Base-by-base conservation (phyloP, 345 rosid species). In the Pistacia atlantica region DNA sequence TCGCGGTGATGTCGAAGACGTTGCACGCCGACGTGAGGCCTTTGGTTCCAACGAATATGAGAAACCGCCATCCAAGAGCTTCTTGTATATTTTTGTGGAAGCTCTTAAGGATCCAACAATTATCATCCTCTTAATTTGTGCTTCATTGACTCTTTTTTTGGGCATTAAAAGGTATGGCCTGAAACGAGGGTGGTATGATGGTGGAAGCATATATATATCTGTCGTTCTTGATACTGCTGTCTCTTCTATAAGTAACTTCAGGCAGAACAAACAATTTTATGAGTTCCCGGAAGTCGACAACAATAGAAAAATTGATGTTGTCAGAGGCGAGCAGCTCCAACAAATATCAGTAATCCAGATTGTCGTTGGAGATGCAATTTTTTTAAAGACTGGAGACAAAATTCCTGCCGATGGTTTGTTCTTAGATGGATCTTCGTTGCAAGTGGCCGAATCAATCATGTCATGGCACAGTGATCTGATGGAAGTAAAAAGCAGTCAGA, bases 11-110 rank as follows among this genome's bases (percentile, higher is more conserved):
- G 68, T 18, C 6, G 77, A 72, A 1, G 86, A 84, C 46, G 17
- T 82, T 45, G 63, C 76, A 4, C 45, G 76, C 54, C 48, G 82
- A n/a, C 82, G 65, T 3, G 72, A 72, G 13, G 77, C 65, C 4
- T 86, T 84, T 11, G 89, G 89, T 45, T 56, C 67, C 4, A 86
- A 86, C 77, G 71, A 78, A 3, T 84, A 86, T 64, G 69, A 74
- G 61, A 82, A 79, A 61, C 82, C 83, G 1, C 86, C 81, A 3
- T 58, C 84, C 33, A 31, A 31, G 33, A 31, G 33, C 33, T 31
- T 31, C 33, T 31, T 31, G 33, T 31, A 2, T 31, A 31, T 31
- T 31, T 31, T 31, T 31, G 33, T 31, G 33, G 33, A 31, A 31
- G 33, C 33, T 31, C 33, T 31, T 31, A 31, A 2, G 33, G 33